Percentiles rank a stretch among this genome's conserved stretches.
Conservation (phyloP, 306 rosid genomes). For the Abrus precatorius region DNA sequence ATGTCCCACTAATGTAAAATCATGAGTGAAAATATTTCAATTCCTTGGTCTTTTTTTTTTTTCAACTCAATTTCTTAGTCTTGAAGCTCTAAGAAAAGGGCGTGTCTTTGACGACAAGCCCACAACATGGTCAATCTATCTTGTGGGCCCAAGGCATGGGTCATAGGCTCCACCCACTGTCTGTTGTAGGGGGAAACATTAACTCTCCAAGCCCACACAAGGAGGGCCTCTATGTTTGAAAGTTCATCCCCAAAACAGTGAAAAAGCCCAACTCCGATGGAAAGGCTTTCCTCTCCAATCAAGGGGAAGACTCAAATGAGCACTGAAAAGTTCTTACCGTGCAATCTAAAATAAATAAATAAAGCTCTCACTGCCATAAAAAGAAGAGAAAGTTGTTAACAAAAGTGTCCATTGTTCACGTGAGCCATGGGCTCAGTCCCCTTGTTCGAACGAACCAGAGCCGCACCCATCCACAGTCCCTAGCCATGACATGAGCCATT, state of each 20-base stretch:
- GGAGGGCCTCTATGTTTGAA: constrained; percentile 31
- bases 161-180: constrained; percentile 49
- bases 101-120: constrained; percentile 25
- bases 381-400: constrained; percentile 68
- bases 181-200: neutral
- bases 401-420: constrained; percentile 50
- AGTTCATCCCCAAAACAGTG: constrained; percentile 28
- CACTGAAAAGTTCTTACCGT: too few relatives aligned
- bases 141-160: constrained; percentile 39
- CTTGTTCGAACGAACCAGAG: constrained; percentile 44
- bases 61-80: neutral
- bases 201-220: constrained; percentile 41
- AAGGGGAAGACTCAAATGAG: constrained; percentile 41
- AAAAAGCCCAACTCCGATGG: neutral
- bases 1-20: constrained; percentile 13
- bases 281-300: constrained; percentile 5
- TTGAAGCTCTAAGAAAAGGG: neutral
- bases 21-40: constrained; percentile 26
- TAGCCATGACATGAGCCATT: constrained; percentile 42
- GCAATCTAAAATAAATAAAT: neutral
- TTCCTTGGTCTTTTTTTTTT: neutral
- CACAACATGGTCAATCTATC: neutral
- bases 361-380: constrained; percentile 54
- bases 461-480: constrained; percentile 5
- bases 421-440: constrained; percentile 53